Base-by-base conservation (phyloP, 768 basidiomycete species). In the Rhizopogon vinicolor region DNA sequence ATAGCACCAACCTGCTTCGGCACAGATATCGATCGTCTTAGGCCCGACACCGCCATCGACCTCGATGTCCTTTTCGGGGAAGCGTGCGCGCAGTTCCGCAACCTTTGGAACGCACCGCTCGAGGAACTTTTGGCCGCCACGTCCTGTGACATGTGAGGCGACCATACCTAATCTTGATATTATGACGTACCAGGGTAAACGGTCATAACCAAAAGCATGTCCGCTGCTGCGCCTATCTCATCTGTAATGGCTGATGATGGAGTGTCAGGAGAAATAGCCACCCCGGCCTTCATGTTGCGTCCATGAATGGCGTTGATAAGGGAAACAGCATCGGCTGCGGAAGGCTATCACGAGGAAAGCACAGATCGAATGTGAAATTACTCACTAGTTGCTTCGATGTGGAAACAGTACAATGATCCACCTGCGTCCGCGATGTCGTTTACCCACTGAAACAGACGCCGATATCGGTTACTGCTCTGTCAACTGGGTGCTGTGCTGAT, bases 181-280 rank as follows among this genome's bases (percentile, higher is more conserved):
- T 25, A 13, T n/a, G 29, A 52, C 65, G 48, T 60, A 88, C 90
- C 96, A 44, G 95, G 96, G 66, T 92, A 87, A 25, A 99, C 95
- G 8, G 96, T 98, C 96, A 98, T 98, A 63, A 98, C 95, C 58
- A 98, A 84, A 35, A 98, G 80, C 91, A 98, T 92, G 68, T 98
- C 95, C 5, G 88, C 93, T 5, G 82, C 82, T 12, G 84, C 64
- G n/a, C 78, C 96, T 46, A 98, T 78, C 46, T 84, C 84, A 66
- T 95, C 86, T 49, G 93, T 88, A 68, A 99, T 94, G 41, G 86
- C 89, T 3, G 83, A 78, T 22, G 93, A 88, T 10, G 91, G 91
- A 0, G 97, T 98, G 64, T 93, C 89, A 1, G 97, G 97, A 6
- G 95, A 98, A 63, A 99, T 96, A 37, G 97, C 97, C 31, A 98